phyloP scores from a whole-genome alignment of 1,284 basidiomycete species.

The Pholiota adiposa region DNA sequence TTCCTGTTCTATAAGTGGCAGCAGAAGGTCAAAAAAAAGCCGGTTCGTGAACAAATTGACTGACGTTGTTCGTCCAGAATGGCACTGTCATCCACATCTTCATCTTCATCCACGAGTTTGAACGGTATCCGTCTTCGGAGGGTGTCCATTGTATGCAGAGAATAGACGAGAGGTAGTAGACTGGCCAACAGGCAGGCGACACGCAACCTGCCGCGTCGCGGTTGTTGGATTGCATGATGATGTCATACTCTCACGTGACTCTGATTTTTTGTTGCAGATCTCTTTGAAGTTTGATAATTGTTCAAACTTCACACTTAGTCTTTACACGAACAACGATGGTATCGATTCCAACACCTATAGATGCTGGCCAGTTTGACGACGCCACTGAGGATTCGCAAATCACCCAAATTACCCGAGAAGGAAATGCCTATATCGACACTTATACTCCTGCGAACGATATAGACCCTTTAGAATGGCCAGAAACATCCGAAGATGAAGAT shows the following conservation, averaged over 20 bases:
- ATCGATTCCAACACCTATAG: constrained; percentile 30
- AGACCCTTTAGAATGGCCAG: constrained; percentile 40
- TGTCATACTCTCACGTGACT: constrained; percentile 20
- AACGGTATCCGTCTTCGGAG: constrained; percentile 51
- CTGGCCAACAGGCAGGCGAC: neutral
- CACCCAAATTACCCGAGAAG: constrained; percentile 28
- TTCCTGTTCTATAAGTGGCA: constrained; percentile 51
- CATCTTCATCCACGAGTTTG: constrained; percentile 35
- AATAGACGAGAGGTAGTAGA: neutral
- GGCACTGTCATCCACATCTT: constrained; percentile 25
- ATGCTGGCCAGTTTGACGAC: constrained; percentile 59
- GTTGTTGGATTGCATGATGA: neutral
- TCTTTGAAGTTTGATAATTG: no score
- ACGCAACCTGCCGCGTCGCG: constrained; percentile 1
- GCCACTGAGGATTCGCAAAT: constrained; percentile 33
- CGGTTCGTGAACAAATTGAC: constrained; percentile 1
- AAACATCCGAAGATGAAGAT: constrained; percentile 40
- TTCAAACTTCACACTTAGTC: no score
- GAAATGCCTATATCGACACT: constrained; percentile 53
- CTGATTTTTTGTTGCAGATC: constrained; percentile 16
- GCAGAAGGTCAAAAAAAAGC: neutral
- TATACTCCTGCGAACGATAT: constrained; percentile 37
- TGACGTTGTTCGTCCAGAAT: constrained; percentile 59
- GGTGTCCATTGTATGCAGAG: constrained; percentile 30
- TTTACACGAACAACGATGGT: constrained; percentile 29